phyloP scores from a whole-genome alignment of 179 eudicot genomes.

The Camellia oleifera region DNA sequence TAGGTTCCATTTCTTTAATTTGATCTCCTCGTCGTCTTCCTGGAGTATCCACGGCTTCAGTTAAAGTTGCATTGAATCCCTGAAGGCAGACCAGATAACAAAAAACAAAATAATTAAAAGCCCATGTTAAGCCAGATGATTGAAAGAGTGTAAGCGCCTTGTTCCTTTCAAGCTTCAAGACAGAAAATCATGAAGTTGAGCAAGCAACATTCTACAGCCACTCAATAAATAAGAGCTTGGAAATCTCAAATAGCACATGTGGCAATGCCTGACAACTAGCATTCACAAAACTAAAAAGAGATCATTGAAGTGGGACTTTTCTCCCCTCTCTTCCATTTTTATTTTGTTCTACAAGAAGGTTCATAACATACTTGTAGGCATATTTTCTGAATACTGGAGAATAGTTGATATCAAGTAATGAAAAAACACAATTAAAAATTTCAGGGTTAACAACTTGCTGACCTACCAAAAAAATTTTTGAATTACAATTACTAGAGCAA shows the following conservation, averaged over 20 bases:
- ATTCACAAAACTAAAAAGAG: neutral
- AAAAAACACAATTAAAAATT: neutral
- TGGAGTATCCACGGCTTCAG: slow-evolving; percentile 85
- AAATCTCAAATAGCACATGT: neutral
- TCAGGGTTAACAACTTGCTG: neutral
- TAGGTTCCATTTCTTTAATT: slow-evolving; percentile 90
- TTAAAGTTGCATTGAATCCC: slow-evolving; percentile 93
- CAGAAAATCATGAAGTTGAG: slow-evolving; percentile 1
- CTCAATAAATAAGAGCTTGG: neutral
- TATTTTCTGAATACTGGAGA: neutral
- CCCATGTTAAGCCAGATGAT: neutral
- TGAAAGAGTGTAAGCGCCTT: neutral
- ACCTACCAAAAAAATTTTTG: neutral
- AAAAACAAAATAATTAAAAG: neutral
- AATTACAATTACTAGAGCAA: neutral
- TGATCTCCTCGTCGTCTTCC: slow-evolving; percentile 94
- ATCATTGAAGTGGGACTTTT: too few species aligned
- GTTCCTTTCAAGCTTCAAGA: neutral
- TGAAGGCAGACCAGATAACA: slow-evolving; percentile 19
- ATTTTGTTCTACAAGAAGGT: too few species aligned
- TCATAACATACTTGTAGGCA: neutral
- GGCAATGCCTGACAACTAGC: neutral
- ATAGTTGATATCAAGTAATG: neutral
- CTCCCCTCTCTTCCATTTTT: too few species aligned
- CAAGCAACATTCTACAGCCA: neutral